A percentile compares a stretch with the other conserved stretches of the same genome.
These are phyloP conservation scores for Ilex asprella DNA, from an alignment of 257 asterid genomes.

Conservation along the genomic window DNA sequence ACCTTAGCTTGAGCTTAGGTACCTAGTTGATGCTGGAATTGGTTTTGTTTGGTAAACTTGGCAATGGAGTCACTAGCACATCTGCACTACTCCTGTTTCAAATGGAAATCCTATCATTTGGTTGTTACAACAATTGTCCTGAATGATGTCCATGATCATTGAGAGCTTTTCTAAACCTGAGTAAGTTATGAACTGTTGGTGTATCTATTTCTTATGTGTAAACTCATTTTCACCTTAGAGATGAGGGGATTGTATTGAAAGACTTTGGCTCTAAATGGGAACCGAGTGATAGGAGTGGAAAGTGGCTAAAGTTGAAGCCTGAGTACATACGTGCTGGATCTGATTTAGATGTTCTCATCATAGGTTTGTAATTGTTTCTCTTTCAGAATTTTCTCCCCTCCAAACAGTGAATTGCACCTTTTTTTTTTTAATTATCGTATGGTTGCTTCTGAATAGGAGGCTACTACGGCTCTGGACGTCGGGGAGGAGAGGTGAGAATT, in stretches of 20 bases:
- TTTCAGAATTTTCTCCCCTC: constrained; percentile 10
- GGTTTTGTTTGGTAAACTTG: too few relatives aligned
- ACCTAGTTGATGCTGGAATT: too few relatives aligned
- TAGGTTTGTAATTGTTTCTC: constrained; percentile 43
- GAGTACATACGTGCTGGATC: constrained; percentile 89
- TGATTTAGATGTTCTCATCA: constrained; percentile 84
- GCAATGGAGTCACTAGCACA: too few relatives aligned
- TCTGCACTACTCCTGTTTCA: too few relatives aligned
- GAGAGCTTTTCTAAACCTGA: too few relatives aligned
- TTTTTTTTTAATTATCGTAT: constrained; percentile 8
- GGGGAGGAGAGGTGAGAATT: constrained; percentile 85
- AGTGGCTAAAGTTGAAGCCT: constrained; percentile 96
- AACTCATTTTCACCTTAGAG: constrained; percentile 39
- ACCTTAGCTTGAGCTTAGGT: too few relatives aligned
- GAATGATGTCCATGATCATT: too few relatives aligned
- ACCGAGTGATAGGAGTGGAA: constrained; percentile 95
- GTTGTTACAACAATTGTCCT: too few relatives aligned
- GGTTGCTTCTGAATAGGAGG: constrained; percentile 57
- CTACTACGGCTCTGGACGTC: constrained; percentile 98
- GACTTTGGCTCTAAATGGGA: constrained; percentile 97
- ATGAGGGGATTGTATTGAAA: constrained; percentile 88
- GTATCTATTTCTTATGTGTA: constrained; percentile 11
- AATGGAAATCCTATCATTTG: too few relatives aligned
- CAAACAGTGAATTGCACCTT: constrained; percentile 8
- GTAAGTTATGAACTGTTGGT: too few relatives aligned